Evolutionary conservation across 2,329 filamentous ascomycete genomes (phyloP).

Genomic region (Ophiosphaerella narmari): DNA sequence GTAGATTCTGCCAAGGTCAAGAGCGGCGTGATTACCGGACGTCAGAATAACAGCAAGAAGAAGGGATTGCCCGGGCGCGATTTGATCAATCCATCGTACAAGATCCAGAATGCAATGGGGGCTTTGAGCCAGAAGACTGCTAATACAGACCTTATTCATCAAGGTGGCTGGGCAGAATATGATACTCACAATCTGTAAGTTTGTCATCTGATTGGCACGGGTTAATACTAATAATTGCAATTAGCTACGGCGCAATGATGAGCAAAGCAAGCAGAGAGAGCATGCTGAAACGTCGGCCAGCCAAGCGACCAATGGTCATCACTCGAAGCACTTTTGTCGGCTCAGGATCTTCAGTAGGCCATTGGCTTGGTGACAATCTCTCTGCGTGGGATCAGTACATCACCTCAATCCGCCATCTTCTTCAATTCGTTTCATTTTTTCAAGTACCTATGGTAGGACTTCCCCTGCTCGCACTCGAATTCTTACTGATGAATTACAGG

Average conservation of each 20-base stretch:
- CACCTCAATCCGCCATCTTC: conserved; percentile 45
- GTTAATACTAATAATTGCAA: background rate
- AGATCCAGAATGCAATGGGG: conserved; percentile 64
- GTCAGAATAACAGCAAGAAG: conserved; percentile 45
- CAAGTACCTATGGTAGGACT: conserved; percentile 50
- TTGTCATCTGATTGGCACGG: conserved; percentile 66
- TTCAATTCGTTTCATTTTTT: conserved; percentile 53
- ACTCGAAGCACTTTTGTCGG: conserved; percentile 79
- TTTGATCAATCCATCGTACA: conserved; percentile 67
- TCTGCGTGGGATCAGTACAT: conserved; percentile 52
- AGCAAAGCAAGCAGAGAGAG: conserved; percentile 66
- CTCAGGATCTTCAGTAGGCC: conserved; percentile 63
- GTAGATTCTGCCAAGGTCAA: background rate
- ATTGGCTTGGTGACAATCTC: conserved; percentile 63
- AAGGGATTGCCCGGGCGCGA: conserved; percentile 65
- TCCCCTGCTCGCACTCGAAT: too few relatives aligned
- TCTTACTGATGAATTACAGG: conserved; percentile 8
- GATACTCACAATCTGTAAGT: conserved; percentile 75
- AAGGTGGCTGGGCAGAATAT: conserved; percentile 69
- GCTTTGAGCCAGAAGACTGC: conserved; percentile 56
- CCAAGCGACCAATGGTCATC: conserved; percentile 70
- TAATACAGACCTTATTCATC: conserved; percentile 69
- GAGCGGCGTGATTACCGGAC: background rate
- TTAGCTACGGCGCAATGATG: conserved; percentile 73
- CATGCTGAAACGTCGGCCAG: conserved; percentile 70